These are phyloP conservation scores for Linum usitatissimum DNA, from an alignment of 345 rosid species.

Conservation along the genomic window DNA sequence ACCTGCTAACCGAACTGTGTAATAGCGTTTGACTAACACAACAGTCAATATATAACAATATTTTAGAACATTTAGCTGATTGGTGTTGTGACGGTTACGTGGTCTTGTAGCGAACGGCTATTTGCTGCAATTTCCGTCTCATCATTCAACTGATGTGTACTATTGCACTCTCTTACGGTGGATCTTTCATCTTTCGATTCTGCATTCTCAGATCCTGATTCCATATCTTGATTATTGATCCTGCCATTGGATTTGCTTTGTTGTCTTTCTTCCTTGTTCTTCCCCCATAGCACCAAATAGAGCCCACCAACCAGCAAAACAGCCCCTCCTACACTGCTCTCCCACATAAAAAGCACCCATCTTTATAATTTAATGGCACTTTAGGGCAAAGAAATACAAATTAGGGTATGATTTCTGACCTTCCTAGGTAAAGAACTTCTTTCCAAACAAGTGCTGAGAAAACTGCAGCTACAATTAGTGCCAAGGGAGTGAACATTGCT, in stretches of 20 bases:
- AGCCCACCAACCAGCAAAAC: conserved; percentile 65
- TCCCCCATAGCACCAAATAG: conserved; percentile 75
- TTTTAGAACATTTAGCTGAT: too few species aligned
- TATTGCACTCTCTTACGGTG: not conserved
- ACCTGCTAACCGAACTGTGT: too few species aligned
- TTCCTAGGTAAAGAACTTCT: conserved; percentile 62
- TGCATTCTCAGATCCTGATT: not conserved
- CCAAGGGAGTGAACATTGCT: conserved; percentile 65
- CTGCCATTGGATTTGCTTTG: not conserved
- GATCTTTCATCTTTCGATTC: not conserved
- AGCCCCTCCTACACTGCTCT: conserved; percentile 62
- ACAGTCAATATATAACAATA: too few species aligned
- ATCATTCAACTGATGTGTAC: not conserved
- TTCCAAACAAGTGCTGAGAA: conserved; percentile 60
- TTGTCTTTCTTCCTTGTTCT: conserved; percentile 39
- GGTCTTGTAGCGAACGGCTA: not conserved
- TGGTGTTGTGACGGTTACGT: not conserved
- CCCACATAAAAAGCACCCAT: not conserved
- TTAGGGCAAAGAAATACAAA: too few species aligned
- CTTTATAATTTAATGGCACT: too few species aligned
- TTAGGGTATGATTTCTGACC: conserved; percentile 20
- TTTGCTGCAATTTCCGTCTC: not conserved
- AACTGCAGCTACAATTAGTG: conserved; percentile 60
- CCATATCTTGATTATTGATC: not conserved
- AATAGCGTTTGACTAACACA: too few species aligned